These are phyloP conservation scores for Trichoderma virens DNA, from an alignment of 495 filamentous ascomycete genomes.

Conservation along the genomic window DNA sequence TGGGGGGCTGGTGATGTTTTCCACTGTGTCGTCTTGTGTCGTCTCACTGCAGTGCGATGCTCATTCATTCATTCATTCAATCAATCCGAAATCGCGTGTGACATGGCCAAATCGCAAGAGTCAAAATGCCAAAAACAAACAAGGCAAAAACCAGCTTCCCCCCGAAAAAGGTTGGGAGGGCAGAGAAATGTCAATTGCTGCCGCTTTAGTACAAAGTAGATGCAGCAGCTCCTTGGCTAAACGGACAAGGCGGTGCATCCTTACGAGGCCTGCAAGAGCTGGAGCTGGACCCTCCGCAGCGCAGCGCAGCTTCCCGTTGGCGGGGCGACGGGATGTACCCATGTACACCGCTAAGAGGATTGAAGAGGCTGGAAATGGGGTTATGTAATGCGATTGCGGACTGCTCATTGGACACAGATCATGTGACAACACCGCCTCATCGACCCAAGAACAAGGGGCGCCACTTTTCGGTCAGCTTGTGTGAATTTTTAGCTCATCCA, in stretches of 20 bases:
- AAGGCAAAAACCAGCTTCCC: background rate
- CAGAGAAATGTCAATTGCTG: background rate
- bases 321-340: slow-evolving; percentile 1
- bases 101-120: background rate
- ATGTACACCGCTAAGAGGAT: background rate
- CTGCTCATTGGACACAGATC: background rate
- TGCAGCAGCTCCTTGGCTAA: background rate
- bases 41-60: no score
- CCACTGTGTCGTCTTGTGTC: no score
- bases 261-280: background rate
- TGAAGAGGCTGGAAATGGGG: background rate
- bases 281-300: background rate
- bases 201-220: background rate
- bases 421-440: background rate
- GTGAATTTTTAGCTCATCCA: background rate
- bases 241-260: background rate
- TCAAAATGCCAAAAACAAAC: background rate
- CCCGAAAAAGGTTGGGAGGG: background rate
- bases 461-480: slow-evolving; percentile 5
- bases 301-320: slow-evolving; percentile 3
- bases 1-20: background rate
- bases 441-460: background rate
- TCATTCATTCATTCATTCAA: no score
- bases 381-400: background rate
- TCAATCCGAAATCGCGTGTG: background rate